phyloP scores from a whole-genome alignment of 1,139 yeast species.

The Martiniozyma asiatica region DNA sequence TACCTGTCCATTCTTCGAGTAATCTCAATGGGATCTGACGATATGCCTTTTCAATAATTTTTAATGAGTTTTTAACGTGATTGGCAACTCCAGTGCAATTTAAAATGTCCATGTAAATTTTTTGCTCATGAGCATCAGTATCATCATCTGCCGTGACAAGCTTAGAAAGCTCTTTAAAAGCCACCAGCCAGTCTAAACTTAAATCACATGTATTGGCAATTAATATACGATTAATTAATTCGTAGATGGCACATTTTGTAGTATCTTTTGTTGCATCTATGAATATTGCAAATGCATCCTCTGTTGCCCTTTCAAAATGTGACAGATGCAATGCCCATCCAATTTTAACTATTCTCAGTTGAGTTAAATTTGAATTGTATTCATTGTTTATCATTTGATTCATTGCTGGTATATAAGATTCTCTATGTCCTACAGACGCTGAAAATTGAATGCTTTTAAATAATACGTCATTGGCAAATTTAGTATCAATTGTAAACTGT shows the following conservation, averaged over 20 bases:
- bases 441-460: slow-evolving; percentile 38
- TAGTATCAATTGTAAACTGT: slow-evolving; percentile 14
- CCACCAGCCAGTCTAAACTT: not conserved
- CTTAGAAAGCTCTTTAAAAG: too few species aligned
- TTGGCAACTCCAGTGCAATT: not conserved
- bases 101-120: not conserved
- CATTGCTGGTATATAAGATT: slow-evolving; percentile 46
- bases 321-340: slow-evolving; percentile 30
- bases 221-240: not conserved
- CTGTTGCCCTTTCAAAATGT: slow-evolving; percentile 32
- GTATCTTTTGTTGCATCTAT: slow-evolving; percentile 1
- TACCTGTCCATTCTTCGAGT: too few species aligned
- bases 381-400: slow-evolving; percentile 22
- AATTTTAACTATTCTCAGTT: slow-evolving; percentile 29
- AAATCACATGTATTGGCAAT: not conserved
- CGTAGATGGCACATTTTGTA: not conserved
- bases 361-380: slow-evolving; percentile 21
- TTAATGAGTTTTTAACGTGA: too few species aligned
- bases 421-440: slow-evolving; percentile 37
- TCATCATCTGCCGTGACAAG: not conserved
- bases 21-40: too few species aligned
- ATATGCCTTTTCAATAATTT: too few species aligned
- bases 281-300: slow-evolving; percentile 26
- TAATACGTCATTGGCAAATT: slow-evolving; percentile 36
- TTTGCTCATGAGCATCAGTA: too few species aligned